These are phyloP conservation scores for Phyllosticta ampelicida DNA, from an alignment of 2,329 filamentous ascomycete genomes.

Conservation along the genomic window DNA sequence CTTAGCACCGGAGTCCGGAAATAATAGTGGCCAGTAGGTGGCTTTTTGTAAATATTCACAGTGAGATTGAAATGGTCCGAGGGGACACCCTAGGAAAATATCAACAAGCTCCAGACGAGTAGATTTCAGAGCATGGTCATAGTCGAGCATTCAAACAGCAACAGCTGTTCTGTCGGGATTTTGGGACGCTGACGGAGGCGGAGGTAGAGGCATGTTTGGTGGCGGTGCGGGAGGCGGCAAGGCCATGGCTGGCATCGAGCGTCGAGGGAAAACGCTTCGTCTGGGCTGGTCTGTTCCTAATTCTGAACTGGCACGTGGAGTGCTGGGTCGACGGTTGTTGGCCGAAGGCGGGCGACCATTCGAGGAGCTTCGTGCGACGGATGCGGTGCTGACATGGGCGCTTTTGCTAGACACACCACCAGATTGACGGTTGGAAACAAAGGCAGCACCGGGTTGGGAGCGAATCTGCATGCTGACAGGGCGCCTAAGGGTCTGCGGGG, in stretches of 20 bases:
- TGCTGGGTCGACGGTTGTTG: not conserved
- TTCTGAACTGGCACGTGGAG: not conserved
- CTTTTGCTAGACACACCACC: slow-evolving; percentile 6
- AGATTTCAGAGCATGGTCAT: no score
- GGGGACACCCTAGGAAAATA: not conserved
- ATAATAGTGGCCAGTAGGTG: not conserved
- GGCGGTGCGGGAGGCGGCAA: slow-evolving; percentile 37
- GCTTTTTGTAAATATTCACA: not conserved
- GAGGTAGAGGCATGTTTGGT: slow-evolving; percentile 35
- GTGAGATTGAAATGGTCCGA: not conserved
- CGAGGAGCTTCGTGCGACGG: not conserved
- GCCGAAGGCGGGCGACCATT: not conserved
- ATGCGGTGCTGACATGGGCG: not conserved
- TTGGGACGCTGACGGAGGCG: slow-evolving; percentile 18
- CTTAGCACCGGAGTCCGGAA: not conserved
- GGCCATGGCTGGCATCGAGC: slow-evolving; percentile 28
- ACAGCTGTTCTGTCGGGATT: not conserved
- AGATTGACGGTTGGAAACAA: slow-evolving; percentile 28
- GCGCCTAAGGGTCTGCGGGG: slow-evolving; percentile 24
- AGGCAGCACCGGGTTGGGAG: slow-evolving; percentile 29
- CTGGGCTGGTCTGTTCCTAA: not conserved
- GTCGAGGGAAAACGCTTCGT: slow-evolving; percentile 17
- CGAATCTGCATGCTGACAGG: slow-evolving; percentile 36
- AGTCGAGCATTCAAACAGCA: not conserved
- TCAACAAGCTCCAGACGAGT: not conserved